Evolutionary conservation across 1,139 yeast genomes (phyloP).

Genomic region (Taphrina sp.): DNA sequence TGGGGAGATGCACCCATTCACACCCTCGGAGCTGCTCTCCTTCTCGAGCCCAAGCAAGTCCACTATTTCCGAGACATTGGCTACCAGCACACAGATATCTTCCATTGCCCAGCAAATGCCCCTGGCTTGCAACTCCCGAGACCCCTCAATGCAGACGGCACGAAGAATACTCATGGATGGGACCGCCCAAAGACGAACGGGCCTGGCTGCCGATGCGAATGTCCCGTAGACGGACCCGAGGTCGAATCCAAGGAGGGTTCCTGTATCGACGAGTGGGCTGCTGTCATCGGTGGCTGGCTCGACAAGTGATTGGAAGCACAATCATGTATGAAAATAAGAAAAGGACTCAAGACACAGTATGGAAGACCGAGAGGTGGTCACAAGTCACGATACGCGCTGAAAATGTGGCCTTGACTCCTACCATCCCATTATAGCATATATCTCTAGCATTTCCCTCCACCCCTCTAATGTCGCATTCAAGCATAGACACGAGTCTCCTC

Average conservation of each 20-base stretch:
- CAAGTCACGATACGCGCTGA: no score
- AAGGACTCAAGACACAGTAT: no score
- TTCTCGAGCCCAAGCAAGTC: slow-evolving; percentile 62
- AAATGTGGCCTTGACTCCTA: no score
- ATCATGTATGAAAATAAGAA: no score
- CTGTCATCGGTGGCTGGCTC: slow-evolving; percentile 42
- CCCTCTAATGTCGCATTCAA: no score
- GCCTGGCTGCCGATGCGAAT: slow-evolving; percentile 81
- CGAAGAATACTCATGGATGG: slow-evolving; percentile 42
- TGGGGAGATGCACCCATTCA: slow-evolving; percentile 98
- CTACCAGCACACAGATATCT: slow-evolving; percentile 71
- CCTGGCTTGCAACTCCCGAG: slow-evolving; percentile 42
- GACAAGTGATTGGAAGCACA: neutral
- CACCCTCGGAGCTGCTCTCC: slow-evolving; percentile 75
- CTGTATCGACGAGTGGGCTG: slow-evolving; percentile 60
- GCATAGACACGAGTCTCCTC: no score
- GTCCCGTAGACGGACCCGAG: slow-evolving; percentile 58
- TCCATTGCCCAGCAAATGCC: slow-evolving; percentile 82
- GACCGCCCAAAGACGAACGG: slow-evolving; percentile 57
- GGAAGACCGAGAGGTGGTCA: no score
- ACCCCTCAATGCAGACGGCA: slow-evolving; percentile 42
- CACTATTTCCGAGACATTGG: slow-evolving; percentile 93
- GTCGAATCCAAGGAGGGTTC: slow-evolving; percentile 57
- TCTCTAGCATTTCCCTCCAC: no score
- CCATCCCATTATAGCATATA: no score